Percentiles rank a stretch among this genome's conserved stretches.
These are phyloP conservation scores for Fusarium circinatum DNA, from an alignment of 2,329 filamentous ascomycete species.

Conservation along the genomic window DNA sequence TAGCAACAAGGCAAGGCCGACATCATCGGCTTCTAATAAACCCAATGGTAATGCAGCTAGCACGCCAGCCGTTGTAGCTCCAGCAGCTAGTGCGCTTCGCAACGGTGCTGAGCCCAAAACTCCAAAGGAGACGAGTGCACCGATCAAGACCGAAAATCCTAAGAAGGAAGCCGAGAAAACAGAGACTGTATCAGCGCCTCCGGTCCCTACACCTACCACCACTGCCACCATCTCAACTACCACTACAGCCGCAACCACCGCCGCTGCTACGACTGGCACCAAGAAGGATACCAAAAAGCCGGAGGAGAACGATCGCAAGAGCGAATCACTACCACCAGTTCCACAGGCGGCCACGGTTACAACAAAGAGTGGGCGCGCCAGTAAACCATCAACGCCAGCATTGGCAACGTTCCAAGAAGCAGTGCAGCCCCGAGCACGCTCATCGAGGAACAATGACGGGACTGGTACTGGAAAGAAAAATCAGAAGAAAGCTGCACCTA, in stretches of 20 bases:
- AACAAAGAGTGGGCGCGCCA: slow-evolving; percentile 73
- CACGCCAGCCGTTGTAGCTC: slow-evolving; percentile 51
- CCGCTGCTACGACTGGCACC: slow-evolving; percentile 37
- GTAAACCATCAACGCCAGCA: slow-evolving; percentile 73
- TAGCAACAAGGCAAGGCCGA: slow-evolving; percentile 62
- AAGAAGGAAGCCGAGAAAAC: slow-evolving; percentile 50
- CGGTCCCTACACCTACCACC: slow-evolving; percentile 35
- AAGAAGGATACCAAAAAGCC: slow-evolving; percentile 58
- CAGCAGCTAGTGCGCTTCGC: slow-evolving; percentile 44
- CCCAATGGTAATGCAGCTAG: slow-evolving; percentile 61
- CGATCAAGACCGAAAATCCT: slow-evolving; percentile 46
- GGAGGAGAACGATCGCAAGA: slow-evolving; percentile 52
- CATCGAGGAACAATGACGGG: slow-evolving; percentile 59
- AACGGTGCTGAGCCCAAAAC: slow-evolving; percentile 59
- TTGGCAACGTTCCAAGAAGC: slow-evolving; percentile 69
- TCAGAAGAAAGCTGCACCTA: slow-evolving; percentile 66
- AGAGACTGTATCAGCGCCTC: slow-evolving; percentile 42
- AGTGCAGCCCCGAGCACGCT: slow-evolving; percentile 63
- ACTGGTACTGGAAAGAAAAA: slow-evolving; percentile 63
- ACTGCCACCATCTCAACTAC: slow-evolving; percentile 39
- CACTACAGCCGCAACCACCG: slow-evolving; percentile 2
- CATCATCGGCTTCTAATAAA: slow-evolving; percentile 70
- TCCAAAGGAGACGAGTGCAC: slow-evolving; percentile 58
- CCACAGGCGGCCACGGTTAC: slow-evolving; percentile 60
- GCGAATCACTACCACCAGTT: slow-evolving; percentile 58